Base-by-base conservation (phyloP, 352 stramenopile species). In the Phytophthora tubulina region DNA sequence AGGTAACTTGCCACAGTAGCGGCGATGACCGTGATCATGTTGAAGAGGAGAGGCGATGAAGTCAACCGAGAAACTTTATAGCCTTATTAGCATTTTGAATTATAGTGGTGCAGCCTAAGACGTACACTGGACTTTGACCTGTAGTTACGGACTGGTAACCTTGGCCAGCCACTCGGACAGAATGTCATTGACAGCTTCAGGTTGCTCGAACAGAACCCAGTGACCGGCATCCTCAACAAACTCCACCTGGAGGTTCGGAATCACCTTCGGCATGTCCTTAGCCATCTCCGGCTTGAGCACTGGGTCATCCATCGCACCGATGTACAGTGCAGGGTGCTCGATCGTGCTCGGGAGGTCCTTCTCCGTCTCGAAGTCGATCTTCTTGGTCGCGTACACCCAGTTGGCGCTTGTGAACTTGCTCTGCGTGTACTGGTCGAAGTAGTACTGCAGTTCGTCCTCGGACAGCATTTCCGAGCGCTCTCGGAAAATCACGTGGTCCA, bases 271-370 rank as follows among this genome's bases (percentile, higher is more conserved):
- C 82, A 86, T 88, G 36, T 67, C 36, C 42, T 58, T 73, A 2
- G 75, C 78, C 67, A 85, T 75, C 39, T 81, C 78, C 2, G 82
- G 78, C 46, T 73, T 81, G n/a, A 88, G 71, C 8, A 87, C 77
- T 0, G 63, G 64, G 52, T 90, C 82, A n/a, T 80, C 51, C 11
- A 50, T 63, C 1, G 75, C 76, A 7, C 61, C 73, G 52, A 89
- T 84, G 68, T 72, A 89, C 14, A 89, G 65, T 21, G 76, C 79
- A 13, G 62, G 70, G 53, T 86, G 82, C 38, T 67, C 56, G 55
- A 89, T 80, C 32, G 70, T 62, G 9, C 39, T 48, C 1, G 70
- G 56, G 14, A 86, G 56, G 14, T 78, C 59, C 31, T 65, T 70
- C 69, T 87, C 77, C 14, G 60, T 77, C 54, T 83, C 72, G n/a